Evolutionary conservation across 108 stramenopile genomes (phyloP), one percentile per base, ranked within the genome.

Genomic region (Pseudonitzschia pungens): DNA sequence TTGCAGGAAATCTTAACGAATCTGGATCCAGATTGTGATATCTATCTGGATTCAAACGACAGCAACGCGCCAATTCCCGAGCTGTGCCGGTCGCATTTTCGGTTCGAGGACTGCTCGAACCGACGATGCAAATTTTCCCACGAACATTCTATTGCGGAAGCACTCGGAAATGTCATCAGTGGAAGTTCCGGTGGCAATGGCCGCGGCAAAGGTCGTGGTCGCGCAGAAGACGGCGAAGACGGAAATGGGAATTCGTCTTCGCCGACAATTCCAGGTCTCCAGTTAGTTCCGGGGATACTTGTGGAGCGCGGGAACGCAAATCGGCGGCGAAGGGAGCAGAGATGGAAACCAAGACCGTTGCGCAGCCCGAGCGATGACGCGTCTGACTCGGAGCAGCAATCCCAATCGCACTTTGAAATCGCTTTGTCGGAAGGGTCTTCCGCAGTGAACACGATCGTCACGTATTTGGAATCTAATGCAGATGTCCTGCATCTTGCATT

Each of bases 81-180:
- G 4, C 14, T 58, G 15, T 58, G 57, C 29, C 57, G 57, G 29
- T 22, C 28, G 28, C 15, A 58, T 58, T 58, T 58, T 58, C 57
- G 57, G 0, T 27, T 27, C 29, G 57, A 58, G 26, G 29, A 22
- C 5, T 58, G 57, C 14, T 26, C 24, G 15, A 58, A 58, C 14
- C 21, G 26, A 14, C 57, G 57, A 5, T 58, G 57, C 28, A 58
- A 58, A 27, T 58, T 58, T 58, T 58, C 57, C 8, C 57, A 58
- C 29, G 28, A 58, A 26, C 27, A 58, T 58, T 58, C 57, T 8
- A 58, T 58, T 27, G 26, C 29, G 26, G 29, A 58, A 16, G 57
- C 57, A 27, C 29, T 58, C 16, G 21, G 24, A 27, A 58, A 58
- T 27, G 57, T 58, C 27, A 27, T 31, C 15, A 31, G 29, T 8